Percentiles rank a stretch among this genome's conserved stretches.
These are phyloP conservation scores for Penicillium sp. DNA, from an alignment of 2,329 filamentous ascomycete genomes.

Conservation along the genomic window DNA sequence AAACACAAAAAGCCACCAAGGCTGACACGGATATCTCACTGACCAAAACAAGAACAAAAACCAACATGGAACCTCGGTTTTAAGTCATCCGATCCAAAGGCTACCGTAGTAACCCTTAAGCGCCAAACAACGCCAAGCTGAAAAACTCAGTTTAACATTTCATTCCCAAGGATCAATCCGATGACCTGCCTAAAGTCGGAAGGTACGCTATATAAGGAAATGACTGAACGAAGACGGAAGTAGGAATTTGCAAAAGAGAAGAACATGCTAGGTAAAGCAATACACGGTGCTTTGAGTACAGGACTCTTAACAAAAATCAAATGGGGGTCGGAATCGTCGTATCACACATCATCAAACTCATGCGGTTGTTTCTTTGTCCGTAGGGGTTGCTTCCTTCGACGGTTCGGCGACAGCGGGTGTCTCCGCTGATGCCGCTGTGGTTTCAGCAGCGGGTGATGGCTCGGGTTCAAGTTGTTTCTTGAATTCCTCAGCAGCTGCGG, in stretches of 20 bases:
- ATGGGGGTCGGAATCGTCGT: neutral
- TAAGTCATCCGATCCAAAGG: constrained; percentile 1
- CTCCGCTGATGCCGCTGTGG: neutral
- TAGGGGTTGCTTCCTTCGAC: neutral
- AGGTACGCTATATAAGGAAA: neutral
- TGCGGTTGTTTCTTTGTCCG: constrained; percentile 17
- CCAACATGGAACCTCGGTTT: neutral
- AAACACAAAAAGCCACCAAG: neutral
- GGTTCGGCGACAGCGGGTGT: constrained; percentile 11
- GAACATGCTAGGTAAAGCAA: constrained; percentile 13
- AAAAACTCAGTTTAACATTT: neutral
- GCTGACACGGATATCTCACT: constrained; percentile 2
- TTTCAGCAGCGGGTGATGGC: neutral
- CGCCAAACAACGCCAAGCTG: neutral
- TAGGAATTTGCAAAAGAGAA: neutral
- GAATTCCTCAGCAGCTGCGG: constrained; percentile 15
- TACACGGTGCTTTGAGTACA: constrained; percentile 4
- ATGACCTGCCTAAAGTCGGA: neutral
- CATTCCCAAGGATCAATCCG: neutral
- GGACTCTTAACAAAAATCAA: neutral
- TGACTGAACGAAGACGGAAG: neutral
- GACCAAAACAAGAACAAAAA: constrained; percentile 1
- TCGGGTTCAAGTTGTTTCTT: constrained; percentile 12
- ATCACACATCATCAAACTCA: constrained; percentile 4
- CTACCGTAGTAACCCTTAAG: neutral